Evolutionary conservation across 345 rosid species (phyloP), one percentile per base, ranked within the genome.

Genomic region (Citrus mangshanensis): DNA sequence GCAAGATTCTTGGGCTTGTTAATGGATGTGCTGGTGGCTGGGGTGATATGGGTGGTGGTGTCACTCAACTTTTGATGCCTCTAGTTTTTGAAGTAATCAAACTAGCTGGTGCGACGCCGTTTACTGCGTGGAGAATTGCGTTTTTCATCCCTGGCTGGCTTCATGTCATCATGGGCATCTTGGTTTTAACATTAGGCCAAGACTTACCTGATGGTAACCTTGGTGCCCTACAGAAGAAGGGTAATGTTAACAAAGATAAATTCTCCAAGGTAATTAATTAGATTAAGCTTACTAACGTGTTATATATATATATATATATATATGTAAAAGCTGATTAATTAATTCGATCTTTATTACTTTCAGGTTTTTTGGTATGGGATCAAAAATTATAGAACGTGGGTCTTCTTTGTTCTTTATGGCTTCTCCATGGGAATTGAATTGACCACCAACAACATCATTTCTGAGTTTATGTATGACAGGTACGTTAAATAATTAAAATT

Each of bases 1-100:
- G 93, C 72, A 89, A 89, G 84, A 95, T 93, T 66, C 92, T 93
- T 19, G 98, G 98, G 32, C 84, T 90, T 1, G 97, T 89, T 35
- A 95, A 95, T 18, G 97, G 98, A 19, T 93, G 97, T 0, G 96
- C 98, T 0, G 98, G 94, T 0, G 97, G 98, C 2, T 95, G 97
- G 98, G 98, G 98, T 1, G 93, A 95, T 75, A 93, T 95, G 98
- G 98, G 98, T 0, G 97, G 98, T 1, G 98, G 97, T 2, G 94
- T 90, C n/a, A 95, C 98, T 35, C 98, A 93, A 82, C 89, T 95
- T 3, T 40, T 91, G 63, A 95, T 95, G 98, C 97, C 98, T 0
- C 6, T 95, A 28, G 94, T 93, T 60, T 95, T 86, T 71, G 93
- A 95, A 49, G 27, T 93, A 62, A 88, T 95, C 35, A 72, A 78